A percentile compares a stretch with the other conserved stretches of the same genome.
Evolutionary conservation across 257 asterid genomes (phyloP).

Genomic region (Solanum appendiculatum): DNA sequence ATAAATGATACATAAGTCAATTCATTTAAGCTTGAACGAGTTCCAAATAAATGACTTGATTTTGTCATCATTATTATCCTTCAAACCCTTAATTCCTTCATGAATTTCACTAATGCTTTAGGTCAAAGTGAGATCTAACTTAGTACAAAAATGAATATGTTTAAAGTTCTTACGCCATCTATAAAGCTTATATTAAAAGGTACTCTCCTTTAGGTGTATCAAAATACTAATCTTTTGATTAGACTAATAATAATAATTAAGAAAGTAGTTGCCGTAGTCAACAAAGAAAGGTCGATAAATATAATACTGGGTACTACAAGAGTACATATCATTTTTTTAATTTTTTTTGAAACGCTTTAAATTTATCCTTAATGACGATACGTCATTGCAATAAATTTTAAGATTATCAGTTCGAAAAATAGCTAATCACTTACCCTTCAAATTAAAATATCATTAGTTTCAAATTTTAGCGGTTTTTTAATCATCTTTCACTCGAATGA

Average conservation of each 20-base stretch:
- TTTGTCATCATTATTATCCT: no score
- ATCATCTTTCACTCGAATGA: neutral
- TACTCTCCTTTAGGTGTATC: neutral
- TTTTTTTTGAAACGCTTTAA: neutral
- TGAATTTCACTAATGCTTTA: neutral
- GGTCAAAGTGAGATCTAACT: neutral
- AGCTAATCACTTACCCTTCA: neutral
- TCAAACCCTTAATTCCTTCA: neutral
- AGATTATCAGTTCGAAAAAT: neutral
- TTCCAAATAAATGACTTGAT: neutral
- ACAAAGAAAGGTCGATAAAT: neutral
- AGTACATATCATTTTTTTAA: neutral
- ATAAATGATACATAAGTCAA: no score
- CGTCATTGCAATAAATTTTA: neutral
- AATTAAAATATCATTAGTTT: neutral
- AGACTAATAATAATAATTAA: neutral
- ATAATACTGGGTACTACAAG: no score
- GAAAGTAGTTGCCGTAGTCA: neutral
- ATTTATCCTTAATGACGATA: neutral
- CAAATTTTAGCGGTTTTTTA: neutral
- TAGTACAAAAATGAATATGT: neutral
- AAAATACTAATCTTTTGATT: neutral
- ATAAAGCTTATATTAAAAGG: neutral
- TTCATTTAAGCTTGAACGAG: no score
- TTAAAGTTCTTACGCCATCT: neutral